These are phyloP conservation scores for Volvox reticuliferus DNA, from an alignment of 139 green algal species.

Conservation along the genomic window DNA sequence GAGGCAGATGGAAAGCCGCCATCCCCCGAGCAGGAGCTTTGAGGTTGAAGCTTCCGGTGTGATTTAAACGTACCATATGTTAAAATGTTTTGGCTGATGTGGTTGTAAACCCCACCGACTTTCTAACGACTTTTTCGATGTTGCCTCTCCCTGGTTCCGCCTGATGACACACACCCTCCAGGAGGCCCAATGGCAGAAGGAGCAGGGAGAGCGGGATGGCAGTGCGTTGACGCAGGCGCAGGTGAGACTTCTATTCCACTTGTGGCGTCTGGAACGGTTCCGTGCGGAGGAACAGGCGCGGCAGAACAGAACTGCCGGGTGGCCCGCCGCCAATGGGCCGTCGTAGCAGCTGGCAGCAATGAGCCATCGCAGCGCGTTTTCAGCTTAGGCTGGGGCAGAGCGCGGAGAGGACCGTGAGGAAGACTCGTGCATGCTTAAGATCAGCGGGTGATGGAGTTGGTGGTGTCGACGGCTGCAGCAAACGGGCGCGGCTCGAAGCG, in stretches of 20 bases:
- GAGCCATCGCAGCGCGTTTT: no score
- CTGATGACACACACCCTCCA: background rate
- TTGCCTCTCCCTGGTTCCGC: background rate
- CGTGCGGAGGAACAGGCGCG: background rate
- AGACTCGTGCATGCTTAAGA: no score
- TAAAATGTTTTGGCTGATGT: background rate
- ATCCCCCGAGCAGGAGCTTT: background rate
- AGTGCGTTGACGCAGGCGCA: background rate
- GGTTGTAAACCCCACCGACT: background rate
- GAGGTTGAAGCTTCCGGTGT: background rate
- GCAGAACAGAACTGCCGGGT: background rate
- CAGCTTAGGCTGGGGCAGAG: no score
- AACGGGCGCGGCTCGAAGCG: no score
- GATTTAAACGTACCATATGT: background rate
- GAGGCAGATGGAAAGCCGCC: no score
- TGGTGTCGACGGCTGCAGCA: no score
- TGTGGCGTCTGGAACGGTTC: slow-evolving; percentile 1
- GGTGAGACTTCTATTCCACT: slow-evolving; percentile 35
- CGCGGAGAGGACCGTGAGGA: no score
- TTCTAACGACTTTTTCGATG: no score
- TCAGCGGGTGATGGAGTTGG: no score
- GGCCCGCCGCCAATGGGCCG: background rate
- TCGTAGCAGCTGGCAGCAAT: background rate
- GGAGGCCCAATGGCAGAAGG: slow-evolving; percentile 10
- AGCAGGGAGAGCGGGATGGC: background rate